These are phyloP conservation scores for Aechmea fasciata DNA, from an alignment of 176 grass and related monocot genomes.

Conservation along the genomic window DNA sequence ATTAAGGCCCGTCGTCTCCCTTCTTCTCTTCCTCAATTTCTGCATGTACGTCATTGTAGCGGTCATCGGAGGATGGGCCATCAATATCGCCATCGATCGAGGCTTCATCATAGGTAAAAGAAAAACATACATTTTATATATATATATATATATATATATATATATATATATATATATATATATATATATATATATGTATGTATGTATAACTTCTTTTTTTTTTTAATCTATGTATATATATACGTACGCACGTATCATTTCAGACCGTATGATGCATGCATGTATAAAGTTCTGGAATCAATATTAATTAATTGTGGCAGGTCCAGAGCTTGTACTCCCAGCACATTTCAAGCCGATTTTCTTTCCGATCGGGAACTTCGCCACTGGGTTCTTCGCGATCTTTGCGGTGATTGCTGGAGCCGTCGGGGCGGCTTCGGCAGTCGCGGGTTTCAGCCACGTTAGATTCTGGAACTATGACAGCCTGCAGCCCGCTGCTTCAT, in stretches of 20 bases:
- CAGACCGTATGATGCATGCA: not conserved
- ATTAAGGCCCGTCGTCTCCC: conserved; percentile 37
- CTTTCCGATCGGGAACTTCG: conserved; percentile 86
- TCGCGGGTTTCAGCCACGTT: conserved; percentile 58
- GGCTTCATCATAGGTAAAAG: conserved; percentile 71
- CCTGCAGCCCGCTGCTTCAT: conserved; percentile 43
- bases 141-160: too few relatives aligned
- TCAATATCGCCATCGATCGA: conserved; percentile 43
- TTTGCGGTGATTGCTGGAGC: conserved; percentile 61
- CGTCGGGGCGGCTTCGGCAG: conserved; percentile 44
- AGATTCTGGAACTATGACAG: conserved; percentile 54
- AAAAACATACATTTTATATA: too few relatives aligned
- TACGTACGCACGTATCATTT: not conserved
- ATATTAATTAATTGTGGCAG: conserved; percentile 20
- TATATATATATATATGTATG: too few relatives aligned
- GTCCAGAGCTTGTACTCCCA: conserved; percentile 48
- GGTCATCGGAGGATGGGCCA: conserved; percentile 71
- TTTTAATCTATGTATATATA: not conserved
- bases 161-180: too few relatives aligned
- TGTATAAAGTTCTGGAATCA: not conserved
- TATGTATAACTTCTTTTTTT: too few relatives aligned
- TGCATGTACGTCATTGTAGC: conserved; percentile 69
- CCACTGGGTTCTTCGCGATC: conserved; percentile 84
- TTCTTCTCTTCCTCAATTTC: conserved; percentile 65
- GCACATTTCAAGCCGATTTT: conserved; percentile 79